Conservation (phyloP, 1,139 yeast species). For the Tardiomyces depauwii region DNA sequence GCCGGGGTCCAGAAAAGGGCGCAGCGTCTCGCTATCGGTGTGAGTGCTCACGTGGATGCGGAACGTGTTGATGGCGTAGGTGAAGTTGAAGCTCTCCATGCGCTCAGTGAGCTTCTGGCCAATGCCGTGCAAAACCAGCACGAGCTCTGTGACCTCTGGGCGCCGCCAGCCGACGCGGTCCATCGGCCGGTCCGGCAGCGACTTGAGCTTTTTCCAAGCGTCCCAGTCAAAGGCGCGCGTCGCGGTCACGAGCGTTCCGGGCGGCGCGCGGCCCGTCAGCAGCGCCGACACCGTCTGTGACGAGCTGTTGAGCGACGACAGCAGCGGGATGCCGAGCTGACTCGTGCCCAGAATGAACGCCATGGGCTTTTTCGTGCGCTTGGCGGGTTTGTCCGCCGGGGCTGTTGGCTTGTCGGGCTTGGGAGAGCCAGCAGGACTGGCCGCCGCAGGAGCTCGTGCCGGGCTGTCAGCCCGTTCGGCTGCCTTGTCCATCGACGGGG, state of each 20-base stretch:
- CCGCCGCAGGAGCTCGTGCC: background rate
- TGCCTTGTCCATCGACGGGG: background rate
- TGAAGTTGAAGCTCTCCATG: constrained; percentile 74
- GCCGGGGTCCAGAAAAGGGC: constrained; percentile 14
- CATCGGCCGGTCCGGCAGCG: constrained; percentile 20
- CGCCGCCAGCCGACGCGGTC: constrained; percentile 20
- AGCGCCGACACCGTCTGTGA: constrained; percentile 12
- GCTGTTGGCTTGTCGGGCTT: background rate
- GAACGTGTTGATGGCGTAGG: constrained; percentile 70
- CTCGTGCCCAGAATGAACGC: background rate
- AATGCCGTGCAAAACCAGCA: constrained; percentile 85
- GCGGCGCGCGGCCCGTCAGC: constrained; percentile 19
- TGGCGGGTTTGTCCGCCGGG: background rate
- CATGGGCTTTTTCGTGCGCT: background rate
- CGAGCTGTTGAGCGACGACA: constrained; percentile 5
- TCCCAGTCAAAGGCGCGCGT: constrained; percentile 21
- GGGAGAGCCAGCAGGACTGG: background rate
- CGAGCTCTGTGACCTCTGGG: constrained; percentile 38
- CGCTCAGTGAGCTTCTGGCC: constrained; percentile 80
- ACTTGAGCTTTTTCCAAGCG: constrained; percentile 17
- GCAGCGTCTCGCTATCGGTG: constrained; percentile 17
- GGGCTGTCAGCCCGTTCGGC: background rate
- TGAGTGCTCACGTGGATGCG: constrained; percentile 32
- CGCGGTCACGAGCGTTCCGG: constrained; percentile 17
- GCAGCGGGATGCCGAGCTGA: background rate